Base-by-base conservation (phyloP, 306 rosid genomes). In the Cicer judaicum region DNA sequence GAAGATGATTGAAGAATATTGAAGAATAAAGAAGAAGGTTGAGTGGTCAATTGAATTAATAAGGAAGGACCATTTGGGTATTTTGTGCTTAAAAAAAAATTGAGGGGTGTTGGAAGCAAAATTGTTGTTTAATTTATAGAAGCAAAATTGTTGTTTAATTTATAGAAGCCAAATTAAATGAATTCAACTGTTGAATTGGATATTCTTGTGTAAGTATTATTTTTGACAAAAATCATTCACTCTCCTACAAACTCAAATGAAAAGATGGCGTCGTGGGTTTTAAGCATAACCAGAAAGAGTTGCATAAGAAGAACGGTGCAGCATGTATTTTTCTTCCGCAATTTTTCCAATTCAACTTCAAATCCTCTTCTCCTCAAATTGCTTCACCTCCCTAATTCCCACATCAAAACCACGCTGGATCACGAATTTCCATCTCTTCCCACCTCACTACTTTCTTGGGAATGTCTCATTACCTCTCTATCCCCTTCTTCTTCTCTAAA, bases 401-500 rank as follows among this genome's bases (percentile, higher is more conserved):
- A 18, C 75, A 75, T 80, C 74, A 87, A 81, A 81, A 38, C 70
- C 41, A 50, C 80, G 21, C 79, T 89, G 40, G 83, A 80, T 81
- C 69, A 85, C 29, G 78, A 82, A 77, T 62, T 74, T 10, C 5
- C 64, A 44, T 80, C 77, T 44, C 66, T 74, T 70, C 84, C 68
- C 62, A 69, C 68, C 76, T 81, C 83, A 2, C 66, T 78, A 3
- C 78, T 68, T 66, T 59, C 85, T 48, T 86, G 87, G 85, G 78
- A 81, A 50, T 64, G 64, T 15, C 84, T 85, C 14, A 13, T 83
- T 38, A 36, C 78, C 49, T 81, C 87, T 67, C 87, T 87, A 13
- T 43, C 49, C 29, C 82, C 81, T 77, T 79, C 85, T 40, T 85
- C 89, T 70, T 82, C 82, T 2, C 70, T 74, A n/a, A 89, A 85